These are phyloP conservation scores for Eragrostis nindensis DNA, from an alignment of 176 grass and related monocot genomes.

Conservation along the genomic window DNA sequence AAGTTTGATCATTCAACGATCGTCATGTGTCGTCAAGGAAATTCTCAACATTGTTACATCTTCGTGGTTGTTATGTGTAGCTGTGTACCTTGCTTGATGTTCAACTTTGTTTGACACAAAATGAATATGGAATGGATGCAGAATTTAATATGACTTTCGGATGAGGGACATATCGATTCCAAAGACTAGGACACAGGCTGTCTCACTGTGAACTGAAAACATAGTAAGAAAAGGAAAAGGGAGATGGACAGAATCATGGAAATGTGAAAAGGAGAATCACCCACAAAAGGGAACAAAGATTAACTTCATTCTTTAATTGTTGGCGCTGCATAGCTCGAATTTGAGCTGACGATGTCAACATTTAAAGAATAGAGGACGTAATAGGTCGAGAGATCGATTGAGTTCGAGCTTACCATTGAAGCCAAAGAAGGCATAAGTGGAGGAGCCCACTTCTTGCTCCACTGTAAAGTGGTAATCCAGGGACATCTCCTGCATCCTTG, in stretches of 20 bases:
- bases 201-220: neutral
- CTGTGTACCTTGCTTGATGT: neutral
- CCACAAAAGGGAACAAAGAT: no score
- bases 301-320: no score
- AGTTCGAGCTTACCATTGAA: slow-evolving; percentile 60
- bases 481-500: slow-evolving; percentile 89
- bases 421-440: slow-evolving; percentile 63
- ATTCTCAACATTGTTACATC: neutral
- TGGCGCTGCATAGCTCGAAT: no score
- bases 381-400: neutral
- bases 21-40: neutral
- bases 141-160: no score
- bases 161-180: no score
- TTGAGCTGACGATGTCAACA: neutral
- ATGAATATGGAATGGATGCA: neutral
- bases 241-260: neutral
- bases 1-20: no score
- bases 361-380: no score
- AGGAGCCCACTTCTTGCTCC: slow-evolving; percentile 76
- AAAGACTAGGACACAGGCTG: neutral
- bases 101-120: neutral
- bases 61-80: neutral
- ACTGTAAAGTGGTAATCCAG: slow-evolving; percentile 81
- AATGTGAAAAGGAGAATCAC: neutral
- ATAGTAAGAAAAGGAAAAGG: neutral